Evolutionary conservation across 257 asterid species (phyloP).

Genomic region (Solanum clarkiae): DNA sequence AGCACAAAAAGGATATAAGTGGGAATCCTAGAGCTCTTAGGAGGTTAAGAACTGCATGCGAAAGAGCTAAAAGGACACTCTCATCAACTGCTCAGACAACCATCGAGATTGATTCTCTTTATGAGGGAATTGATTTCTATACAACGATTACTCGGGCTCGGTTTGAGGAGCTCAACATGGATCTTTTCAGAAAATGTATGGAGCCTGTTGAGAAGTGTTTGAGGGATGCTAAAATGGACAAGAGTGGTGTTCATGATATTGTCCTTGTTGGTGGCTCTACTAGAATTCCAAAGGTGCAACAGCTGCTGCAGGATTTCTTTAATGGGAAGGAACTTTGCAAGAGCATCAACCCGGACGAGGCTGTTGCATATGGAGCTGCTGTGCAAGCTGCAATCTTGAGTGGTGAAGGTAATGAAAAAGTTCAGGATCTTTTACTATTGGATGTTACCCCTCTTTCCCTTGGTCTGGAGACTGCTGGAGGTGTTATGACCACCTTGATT

Average conservation of each 20-base stretch:
- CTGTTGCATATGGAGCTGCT: constrained; percentile 34
- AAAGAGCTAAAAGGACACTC: constrained; percentile 23
- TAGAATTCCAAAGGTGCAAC: constrained; percentile 29
- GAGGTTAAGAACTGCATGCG: constrained; percentile 27
- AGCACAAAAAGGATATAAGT: constrained; percentile 19
- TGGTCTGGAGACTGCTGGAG: constrained; percentile 25
- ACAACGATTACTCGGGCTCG: constrained; percentile 19
- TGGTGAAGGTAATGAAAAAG: constrained; percentile 26
- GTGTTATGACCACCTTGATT: constrained; percentile 19
- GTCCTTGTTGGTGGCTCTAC: constrained; percentile 38
- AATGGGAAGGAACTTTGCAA: constrained; percentile 34
- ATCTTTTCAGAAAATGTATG: constrained; percentile 26
- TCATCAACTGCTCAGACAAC: constrained; percentile 25
- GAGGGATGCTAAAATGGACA: constrained; percentile 35
- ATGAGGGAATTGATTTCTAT: constrained; percentile 20
- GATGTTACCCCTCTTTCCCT: constrained; percentile 21
- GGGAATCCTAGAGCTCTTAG: constrained; percentile 27
- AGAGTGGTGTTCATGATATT: constrained; percentile 19
- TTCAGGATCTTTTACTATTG: constrained; percentile 18
- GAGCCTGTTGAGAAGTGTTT: constrained; percentile 33
- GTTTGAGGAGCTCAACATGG: constrained; percentile 26
- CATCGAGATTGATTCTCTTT: constrained; percentile 19
- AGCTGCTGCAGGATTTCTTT: constrained; percentile 27
- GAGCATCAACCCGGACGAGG: constrained; percentile 31
- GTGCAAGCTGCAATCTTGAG: constrained; percentile 30